phyloP scores from a whole-genome alignment of 495 filamentous ascomycete genomes.

The Tuber microsphaerosporum region DNA sequence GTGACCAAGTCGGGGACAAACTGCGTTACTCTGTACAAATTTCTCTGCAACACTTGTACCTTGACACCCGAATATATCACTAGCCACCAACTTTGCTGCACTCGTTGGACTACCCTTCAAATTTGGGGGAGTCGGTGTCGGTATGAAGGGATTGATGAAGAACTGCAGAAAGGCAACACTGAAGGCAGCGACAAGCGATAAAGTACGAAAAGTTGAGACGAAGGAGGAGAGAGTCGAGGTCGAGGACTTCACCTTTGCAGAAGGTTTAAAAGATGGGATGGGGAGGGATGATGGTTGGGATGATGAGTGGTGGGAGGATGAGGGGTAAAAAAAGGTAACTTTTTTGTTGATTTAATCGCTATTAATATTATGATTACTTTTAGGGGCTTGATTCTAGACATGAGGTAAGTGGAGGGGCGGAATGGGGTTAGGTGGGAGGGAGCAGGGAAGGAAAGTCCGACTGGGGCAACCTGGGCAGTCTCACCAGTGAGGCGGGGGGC shows the following conservation, averaged over 20 bases:
- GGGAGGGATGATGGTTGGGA: slow-evolving; percentile 15
- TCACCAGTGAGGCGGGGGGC: neutral
- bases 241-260: slow-evolving; percentile 4
- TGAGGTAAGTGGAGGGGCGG: slow-evolving; percentile 29
- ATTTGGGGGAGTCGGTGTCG: slow-evolving; percentile 11
- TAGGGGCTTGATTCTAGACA: slow-evolving; percentile 20
- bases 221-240: slow-evolving; percentile 12
- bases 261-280: slow-evolving; percentile 20
- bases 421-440: slow-evolving; percentile 2
- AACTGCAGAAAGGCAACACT: slow-evolving; percentile 23
- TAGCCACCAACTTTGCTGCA: slow-evolving; percentile 15
- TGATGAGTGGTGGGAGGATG: slow-evolving; percentile 32
- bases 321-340: slow-evolving; percentile 31
- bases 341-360: slow-evolving; percentile 11
- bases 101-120: slow-evolving; percentile 16
- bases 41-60: slow-evolving; percentile 21
- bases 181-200: slow-evolving; percentile 23
- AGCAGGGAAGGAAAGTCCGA: neutral
- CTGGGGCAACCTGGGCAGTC: neutral
- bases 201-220: slow-evolving; percentile 15
- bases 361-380: neutral
- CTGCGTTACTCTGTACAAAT: slow-evolving; percentile 3
- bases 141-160: slow-evolving; percentile 30
- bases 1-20: neutral
- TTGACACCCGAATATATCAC: slow-evolving; percentile 26